Conservation (phyloP, 805 yeast genomes). For the Saturnispora bothae region DNA sequence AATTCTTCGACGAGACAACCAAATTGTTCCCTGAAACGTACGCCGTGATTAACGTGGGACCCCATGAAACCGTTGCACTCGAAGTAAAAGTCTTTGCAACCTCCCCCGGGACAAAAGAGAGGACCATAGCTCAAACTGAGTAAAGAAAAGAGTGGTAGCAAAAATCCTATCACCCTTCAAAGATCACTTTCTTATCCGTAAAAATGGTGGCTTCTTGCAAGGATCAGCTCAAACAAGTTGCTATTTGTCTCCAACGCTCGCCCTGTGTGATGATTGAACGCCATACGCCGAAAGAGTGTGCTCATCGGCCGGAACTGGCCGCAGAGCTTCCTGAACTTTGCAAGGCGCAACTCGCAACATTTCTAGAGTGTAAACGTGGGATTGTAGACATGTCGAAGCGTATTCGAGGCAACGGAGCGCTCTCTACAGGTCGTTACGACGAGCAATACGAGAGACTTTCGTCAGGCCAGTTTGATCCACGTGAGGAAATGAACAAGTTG, state of each 20-base stretch:
- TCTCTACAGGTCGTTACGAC: constrained; percentile 87
- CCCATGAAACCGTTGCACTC: constrained; percentile 56
- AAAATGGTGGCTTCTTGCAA: constrained; percentile 69
- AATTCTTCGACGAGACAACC: constrained; percentile 47
- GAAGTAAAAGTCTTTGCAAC: constrained; percentile 52
- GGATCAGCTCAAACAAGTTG: constrained; percentile 91
- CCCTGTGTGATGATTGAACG: constrained; percentile 92
- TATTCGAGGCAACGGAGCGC: constrained; percentile 86
- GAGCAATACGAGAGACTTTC: constrained; percentile 74
- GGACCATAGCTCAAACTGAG: constrained; percentile 46
- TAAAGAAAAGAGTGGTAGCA: too few species aligned
- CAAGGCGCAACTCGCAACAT: constrained; percentile 71
- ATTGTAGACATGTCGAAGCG: constrained; percentile 86
- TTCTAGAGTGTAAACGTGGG: constrained; percentile 85
- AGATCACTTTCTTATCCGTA: too few species aligned
- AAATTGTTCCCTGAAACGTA: constrained; percentile 87
- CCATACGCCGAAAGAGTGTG: constrained; percentile 80
- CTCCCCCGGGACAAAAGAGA: constrained; percentile 77
- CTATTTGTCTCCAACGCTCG: constrained; percentile 88
- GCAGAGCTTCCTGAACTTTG: constrained; percentile 81
- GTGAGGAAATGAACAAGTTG: constrained; percentile 68
- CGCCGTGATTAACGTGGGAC: constrained; percentile 47
- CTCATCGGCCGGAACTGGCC: constrained; percentile 68
- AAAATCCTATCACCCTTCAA: too few species aligned
- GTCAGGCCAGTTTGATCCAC: constrained; percentile 71